These are phyloP conservation scores for Monosporozyma yasuniensis DNA, from an alignment of 805 yeast species.

Conservation along the genomic window DNA sequence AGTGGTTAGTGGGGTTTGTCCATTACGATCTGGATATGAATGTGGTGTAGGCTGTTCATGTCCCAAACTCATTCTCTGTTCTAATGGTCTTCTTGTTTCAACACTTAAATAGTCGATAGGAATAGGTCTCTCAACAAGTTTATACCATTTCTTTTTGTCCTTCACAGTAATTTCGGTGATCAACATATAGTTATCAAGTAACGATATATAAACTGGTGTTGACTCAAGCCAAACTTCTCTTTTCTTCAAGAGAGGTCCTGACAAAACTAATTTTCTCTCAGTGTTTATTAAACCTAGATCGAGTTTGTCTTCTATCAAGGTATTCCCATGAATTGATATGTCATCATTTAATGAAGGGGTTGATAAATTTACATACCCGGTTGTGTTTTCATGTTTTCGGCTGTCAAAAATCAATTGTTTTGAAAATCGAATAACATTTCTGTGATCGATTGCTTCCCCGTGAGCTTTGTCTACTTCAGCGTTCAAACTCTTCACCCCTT, in stretches of 20 bases:
- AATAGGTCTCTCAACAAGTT: slow-evolving; percentile 49
- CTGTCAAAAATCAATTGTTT: slow-evolving; percentile 24
- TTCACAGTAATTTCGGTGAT: slow-evolving; percentile 50
- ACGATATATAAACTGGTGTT: slow-evolving; percentile 40
- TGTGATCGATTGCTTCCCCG: slow-evolving; percentile 49
- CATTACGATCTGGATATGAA: not conserved
- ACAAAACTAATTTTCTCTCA: slow-evolving; percentile 45
- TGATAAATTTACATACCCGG: slow-evolving; percentile 21
- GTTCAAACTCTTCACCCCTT: slow-evolving; percentile 47
- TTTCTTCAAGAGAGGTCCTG: slow-evolving; percentile 52
- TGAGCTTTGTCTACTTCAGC: slow-evolving; percentile 52
- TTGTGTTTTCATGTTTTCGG: slow-evolving; percentile 17
- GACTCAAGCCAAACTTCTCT: slow-evolving; percentile 60
- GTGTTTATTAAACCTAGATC: slow-evolving; percentile 44
- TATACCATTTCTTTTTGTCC: slow-evolving; percentile 29
- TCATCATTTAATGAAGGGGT: not conserved
- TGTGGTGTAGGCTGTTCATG: not conserved
- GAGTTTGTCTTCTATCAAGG: slow-evolving; percentile 16
- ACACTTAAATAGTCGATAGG: slow-evolving; percentile 50
- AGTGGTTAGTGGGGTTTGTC: slow-evolving; percentile 14
- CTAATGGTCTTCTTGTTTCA: slow-evolving; percentile 34
- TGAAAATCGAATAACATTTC: slow-evolving; percentile 46
- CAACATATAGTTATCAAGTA: slow-evolving; percentile 63
- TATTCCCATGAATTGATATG: not conserved
- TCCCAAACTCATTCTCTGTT: not conserved